A percentile compares a stretch with the other conserved stretches of the same genome.
Evolutionary conservation across 2,329 filamentous ascomycete genomes (phyloP).

Genomic region (Penicillium sp.): DNA sequence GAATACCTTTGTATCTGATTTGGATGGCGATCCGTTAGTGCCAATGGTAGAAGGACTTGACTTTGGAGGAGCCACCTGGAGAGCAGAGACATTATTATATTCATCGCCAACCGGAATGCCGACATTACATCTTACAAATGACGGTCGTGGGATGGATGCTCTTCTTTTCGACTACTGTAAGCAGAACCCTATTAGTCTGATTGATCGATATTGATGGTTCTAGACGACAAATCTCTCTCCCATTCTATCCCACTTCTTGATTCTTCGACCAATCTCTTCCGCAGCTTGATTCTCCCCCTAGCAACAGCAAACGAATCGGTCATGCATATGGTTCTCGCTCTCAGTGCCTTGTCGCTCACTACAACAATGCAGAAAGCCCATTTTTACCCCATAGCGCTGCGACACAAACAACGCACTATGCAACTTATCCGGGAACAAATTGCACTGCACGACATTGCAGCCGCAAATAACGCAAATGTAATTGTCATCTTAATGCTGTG

Average conservation of each 20-base stretch:
- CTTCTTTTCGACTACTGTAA: slow-evolving; percentile 14
- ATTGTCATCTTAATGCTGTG: slow-evolving; percentile 16
- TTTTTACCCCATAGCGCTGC: slow-evolving; percentile 11
- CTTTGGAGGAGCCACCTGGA: slow-evolving; percentile 2
- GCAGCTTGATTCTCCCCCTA: slow-evolving; percentile 14
- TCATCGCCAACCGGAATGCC: slow-evolving; percentile 2
- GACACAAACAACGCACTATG: slow-evolving; percentile 16
- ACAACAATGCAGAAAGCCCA: slow-evolving; percentile 7
- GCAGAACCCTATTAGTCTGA: not conserved
- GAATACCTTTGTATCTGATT: slow-evolving; percentile 13
- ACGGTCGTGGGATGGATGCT: not conserved
- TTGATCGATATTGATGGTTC: not conserved
- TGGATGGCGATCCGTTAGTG: slow-evolving; percentile 10
- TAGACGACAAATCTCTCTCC: slow-evolving; percentile 14
- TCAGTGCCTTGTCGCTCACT: slow-evolving; percentile 12
- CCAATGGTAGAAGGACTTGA: slow-evolving; percentile 9
- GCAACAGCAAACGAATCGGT: slow-evolving; percentile 10
- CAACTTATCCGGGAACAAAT: slow-evolving; percentile 15
- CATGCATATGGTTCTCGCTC: slow-evolving; percentile 16
- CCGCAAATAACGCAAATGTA: slow-evolving; percentile 14
- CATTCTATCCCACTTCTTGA: slow-evolving; percentile 15
- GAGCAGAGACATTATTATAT: not conserved
- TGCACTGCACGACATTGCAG: slow-evolving; percentile 3
- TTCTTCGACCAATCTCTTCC: slow-evolving; percentile 13
- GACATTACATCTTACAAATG: slow-evolving; percentile 1